Conservation (phyloP, 495 filamentous ascomycete genomes). For the Penicillium diatomitis region DNA sequence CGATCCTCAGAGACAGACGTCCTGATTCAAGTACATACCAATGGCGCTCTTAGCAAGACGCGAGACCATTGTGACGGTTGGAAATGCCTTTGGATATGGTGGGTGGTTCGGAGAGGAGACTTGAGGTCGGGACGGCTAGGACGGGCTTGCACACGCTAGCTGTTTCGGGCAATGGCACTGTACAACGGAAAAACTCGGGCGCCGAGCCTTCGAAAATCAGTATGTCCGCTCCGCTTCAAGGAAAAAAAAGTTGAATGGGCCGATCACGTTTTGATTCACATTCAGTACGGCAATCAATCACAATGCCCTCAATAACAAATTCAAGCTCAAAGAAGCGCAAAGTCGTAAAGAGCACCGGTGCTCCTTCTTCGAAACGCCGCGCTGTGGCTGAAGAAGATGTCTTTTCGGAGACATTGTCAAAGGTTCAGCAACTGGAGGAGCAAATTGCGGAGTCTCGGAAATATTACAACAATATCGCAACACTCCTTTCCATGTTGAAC, state of each 20-base stretch:
- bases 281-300: conserved; percentile 3
- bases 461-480: conserved; percentile 87
- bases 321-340: conserved; percentile 36
- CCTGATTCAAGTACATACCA: conserved; percentile 49
- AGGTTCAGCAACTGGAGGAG: conserved; percentile 61
- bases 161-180: conserved; percentile 57
- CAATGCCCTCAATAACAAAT: conserved; percentile 24
- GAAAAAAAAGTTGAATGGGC: conserved; percentile 11
- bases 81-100: conserved; percentile 27
- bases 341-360: conserved; percentile 24
- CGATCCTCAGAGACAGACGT: conserved; percentile 2
- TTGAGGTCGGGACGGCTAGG: conserved; percentile 59
- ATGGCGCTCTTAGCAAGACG: conserved; percentile 85
- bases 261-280: not conserved
- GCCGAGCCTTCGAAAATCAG: conserved; percentile 29
- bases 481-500: conserved; percentile 53
- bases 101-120: conserved; percentile 40
- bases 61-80: conserved; percentile 75
- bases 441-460: conserved; percentile 75
- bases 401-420: conserved; percentile 42
- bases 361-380: conserved; percentile 37
- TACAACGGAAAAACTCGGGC: conserved; percentile 35
- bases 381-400: conserved; percentile 31
- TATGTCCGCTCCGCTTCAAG: not conserved
- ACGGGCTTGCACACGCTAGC: conserved; percentile 78